A percentile compares a stretch with the other conserved stretches of the same genome.
phyloP scores from a whole-genome alignment of 2,329 filamentous ascomycete species.

The Metarhizium sp. region DNA sequence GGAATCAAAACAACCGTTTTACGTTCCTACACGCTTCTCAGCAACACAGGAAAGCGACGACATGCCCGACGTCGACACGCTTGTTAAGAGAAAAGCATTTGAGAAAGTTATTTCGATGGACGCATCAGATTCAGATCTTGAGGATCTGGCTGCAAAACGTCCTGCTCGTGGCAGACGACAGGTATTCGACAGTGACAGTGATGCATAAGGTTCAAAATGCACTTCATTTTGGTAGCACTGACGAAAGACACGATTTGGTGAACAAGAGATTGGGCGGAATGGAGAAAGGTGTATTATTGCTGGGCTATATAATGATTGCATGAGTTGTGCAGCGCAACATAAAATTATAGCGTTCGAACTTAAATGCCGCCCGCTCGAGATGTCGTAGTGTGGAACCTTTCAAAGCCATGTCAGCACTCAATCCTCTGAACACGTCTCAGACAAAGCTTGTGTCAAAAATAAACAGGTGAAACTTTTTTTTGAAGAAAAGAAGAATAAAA shows the following conservation, averaged over 20 bases:
- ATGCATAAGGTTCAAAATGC: conserved; percentile 9
- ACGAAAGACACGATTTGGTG: not conserved
- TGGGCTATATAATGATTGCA: not conserved
- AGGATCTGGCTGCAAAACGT: conserved; percentile 11
- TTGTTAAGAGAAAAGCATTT: conserved; percentile 11
- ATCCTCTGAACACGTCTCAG: not conserved
- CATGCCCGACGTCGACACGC: conserved; percentile 24
- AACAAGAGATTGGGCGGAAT: not conserved
- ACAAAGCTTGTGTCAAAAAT: not conserved
- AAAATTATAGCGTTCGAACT: not conserved
- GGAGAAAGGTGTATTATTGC: not conserved
- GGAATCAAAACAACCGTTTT: conserved; percentile 22
- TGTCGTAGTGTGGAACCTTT: not conserved
- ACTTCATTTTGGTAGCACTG: not conserved
- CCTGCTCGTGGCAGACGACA: conserved; percentile 16
- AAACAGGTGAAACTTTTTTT: too few species aligned
- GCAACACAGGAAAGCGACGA: conserved; percentile 32
- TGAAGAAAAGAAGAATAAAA: not conserved
- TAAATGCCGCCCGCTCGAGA: not conserved
- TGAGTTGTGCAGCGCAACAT: not conserved
- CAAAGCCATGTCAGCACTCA: not conserved
- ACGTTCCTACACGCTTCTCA: conserved; percentile 27
- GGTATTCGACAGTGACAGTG: conserved; percentile 22
- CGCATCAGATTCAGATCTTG: conserved; percentile 11
- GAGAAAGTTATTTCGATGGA: not conserved